Base-by-base conservation (phyloP, 2,329 filamentous ascomycete genomes). In the Cladophialophora yegresii region DNA sequence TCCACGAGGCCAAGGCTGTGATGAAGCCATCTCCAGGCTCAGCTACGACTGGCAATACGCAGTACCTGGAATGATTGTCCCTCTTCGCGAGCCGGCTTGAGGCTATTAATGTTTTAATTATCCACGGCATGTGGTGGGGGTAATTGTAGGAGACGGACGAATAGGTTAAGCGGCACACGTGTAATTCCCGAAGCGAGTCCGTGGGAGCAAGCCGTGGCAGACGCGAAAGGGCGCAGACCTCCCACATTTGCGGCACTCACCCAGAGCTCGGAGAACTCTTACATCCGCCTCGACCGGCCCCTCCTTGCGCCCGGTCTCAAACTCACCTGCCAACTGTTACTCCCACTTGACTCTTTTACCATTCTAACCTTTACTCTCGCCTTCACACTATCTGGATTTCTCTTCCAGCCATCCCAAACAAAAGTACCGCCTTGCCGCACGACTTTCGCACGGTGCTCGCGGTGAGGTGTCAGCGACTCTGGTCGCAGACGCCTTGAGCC, bases 101-200 rank as follows among this genome's bases (percentile, higher is more conserved):
- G 36, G 47, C 30, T 22, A 51, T 60, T 51, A 40, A 53, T 26
- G 51, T 12, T 50, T 59, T 22, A 32, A 59, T 59, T 51, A 59
- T 28, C 12, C 26, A 20, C 9, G 30, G 30, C 28, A 8, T 20
- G 20, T 43, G 47, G 28, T 45, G 45, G 22, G 43, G 26, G 36
- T n/a, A 2, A 7, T 8, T 20, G 36, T n/a, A 36, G 26, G 22
- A 20, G 23, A n/a, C n/a, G 33, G 16, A 13, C 32, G 47, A 33
- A 51, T 53, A 26, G 30, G 33, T 53, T 50, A 13, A 30, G 30
- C 45, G 33, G 57, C 28, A 33, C 12, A 32, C 30, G 49, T 26
- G 57, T 51, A 61, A 64, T 64, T 64, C 57, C 62, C 62, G 62
- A 59, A 51, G 43, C 57, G 47, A 59, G 47, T 4, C 45, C 57